Conservation (phyloP, 2,329 filamentous ascomycete species). For the Aureobasidium melanogenum region DNA sequence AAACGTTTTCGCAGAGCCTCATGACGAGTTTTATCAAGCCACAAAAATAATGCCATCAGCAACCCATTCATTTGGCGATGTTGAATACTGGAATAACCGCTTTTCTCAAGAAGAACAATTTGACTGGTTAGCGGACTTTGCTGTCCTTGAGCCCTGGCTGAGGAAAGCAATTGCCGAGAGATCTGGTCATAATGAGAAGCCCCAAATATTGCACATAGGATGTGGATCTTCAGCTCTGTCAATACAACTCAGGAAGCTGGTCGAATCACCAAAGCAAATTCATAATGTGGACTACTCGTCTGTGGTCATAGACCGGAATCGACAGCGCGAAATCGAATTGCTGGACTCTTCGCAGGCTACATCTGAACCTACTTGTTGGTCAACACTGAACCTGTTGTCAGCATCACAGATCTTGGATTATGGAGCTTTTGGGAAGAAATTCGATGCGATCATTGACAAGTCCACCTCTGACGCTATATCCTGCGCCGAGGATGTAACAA, state of each 20-base stretch:
- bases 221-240: not conserved
- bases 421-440: not conserved
- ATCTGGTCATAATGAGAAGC: not conserved
- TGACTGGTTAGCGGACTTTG: not conserved
- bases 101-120: not conserved
- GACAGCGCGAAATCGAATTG: not conserved
- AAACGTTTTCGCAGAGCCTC: not conserved
- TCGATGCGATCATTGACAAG: not conserved
- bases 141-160: not conserved
- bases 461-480: slow-evolving; percentile 1
- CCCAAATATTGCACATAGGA: not conserved
- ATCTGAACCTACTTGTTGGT: not conserved
- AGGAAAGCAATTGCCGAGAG: not conserved
- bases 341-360: not conserved
- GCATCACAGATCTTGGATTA: not conserved
- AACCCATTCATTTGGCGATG: not conserved
- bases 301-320: not conserved
- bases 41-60: not conserved
- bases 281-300: slow-evolving; percentile 4
- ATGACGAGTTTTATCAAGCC: not conserved
- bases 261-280: not conserved
- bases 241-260: not conserved
- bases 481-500: not conserved
- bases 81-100: not conserved
- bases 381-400: not conserved